These are phyloP conservation scores for Fusarium agapanthi DNA, from an alignment of 2,329 filamentous ascomycete species.

Conservation along the genomic window DNA sequence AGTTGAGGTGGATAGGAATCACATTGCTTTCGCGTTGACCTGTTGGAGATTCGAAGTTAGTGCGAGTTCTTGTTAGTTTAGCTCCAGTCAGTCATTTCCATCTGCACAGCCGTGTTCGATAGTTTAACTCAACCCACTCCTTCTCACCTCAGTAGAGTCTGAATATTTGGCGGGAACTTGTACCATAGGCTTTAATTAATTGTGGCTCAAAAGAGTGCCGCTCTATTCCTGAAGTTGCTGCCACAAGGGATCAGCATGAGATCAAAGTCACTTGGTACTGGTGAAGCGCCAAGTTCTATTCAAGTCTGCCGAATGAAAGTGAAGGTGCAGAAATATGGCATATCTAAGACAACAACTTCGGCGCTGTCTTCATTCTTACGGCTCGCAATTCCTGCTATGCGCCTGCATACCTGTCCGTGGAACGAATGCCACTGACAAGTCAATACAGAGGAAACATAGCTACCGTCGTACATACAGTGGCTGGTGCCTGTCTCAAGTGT, in stretches of 20 bases:
- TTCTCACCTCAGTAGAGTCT: not conserved
- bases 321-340: not conserved
- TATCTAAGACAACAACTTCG: too few species aligned
- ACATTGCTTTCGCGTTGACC: not conserved
- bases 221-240: not conserved
- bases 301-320: not conserved
- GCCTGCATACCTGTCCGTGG: not conserved
- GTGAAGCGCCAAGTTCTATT: not conserved
- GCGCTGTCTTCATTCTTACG: not conserved
- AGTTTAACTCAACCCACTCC: not conserved
- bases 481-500: not conserved
- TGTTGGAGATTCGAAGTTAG: not conserved
- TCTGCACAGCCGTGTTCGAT: not conserved
- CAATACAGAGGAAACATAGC: not conserved
- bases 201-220: rapidly evolving
- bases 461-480: not conserved
- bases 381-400: not conserved
- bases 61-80: not conserved
- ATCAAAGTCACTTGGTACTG: not conserved
- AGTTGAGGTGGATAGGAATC: rapidly evolving
- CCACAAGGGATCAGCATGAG: rapidly evolving
- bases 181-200: rapidly evolving
- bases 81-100: not conserved
- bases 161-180: rapidly evolving
- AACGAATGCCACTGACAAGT: not conserved